phyloP scores from a whole-genome alignment of 2,329 filamentous ascomycete species.

The Beauveria sp. region DNA sequence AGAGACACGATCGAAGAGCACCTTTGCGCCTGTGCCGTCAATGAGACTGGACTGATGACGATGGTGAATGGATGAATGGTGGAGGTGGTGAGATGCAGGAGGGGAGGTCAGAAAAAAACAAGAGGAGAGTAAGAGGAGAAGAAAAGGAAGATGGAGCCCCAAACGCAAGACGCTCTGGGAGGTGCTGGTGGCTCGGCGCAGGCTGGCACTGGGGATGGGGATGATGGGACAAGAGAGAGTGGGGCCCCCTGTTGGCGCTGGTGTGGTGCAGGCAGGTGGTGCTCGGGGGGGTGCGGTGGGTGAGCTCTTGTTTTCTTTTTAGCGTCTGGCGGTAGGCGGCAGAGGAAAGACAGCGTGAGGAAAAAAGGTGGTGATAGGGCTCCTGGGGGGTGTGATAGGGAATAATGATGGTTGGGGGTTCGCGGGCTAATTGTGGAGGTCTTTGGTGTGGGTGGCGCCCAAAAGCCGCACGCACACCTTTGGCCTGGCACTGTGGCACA shows the following conservation, averaged over 20 bases:
- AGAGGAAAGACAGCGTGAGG: background rate
- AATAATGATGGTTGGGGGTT: background rate
- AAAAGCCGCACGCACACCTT: background rate
- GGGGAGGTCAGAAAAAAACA: background rate
- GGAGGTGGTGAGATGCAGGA: constrained; percentile 6
- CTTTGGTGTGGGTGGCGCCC: background rate
- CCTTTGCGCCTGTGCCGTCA: constrained; percentile 3
- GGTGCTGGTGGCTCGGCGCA: background rate
- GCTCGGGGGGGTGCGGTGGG: background rate
- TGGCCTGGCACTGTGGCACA: no score
- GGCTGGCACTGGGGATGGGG: constrained; percentile 1
- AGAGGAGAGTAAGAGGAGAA: background rate
- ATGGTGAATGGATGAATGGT: constrained; percentile 5
- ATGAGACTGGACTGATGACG: background rate
- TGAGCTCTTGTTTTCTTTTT: constrained; percentile 1
- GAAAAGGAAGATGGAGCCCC: constrained; percentile 9
- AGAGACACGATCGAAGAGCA: background rate
- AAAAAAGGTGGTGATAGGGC: background rate
- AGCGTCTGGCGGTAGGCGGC: constrained; percentile 5
- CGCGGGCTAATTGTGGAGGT: constrained; percentile 1
- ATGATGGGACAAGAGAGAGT: constrained; percentile 6
- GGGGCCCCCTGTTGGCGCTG: constrained; percentile 10
- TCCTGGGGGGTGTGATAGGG: background rate
- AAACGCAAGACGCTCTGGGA: constrained; percentile 4
- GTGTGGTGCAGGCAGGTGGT: background rate